Percentiles rank a stretch among this genome's conserved stretches.
Conservation (phyloP, 2,329 filamentous ascomycete species). For the Pseudocercospora eumusae region DNA sequence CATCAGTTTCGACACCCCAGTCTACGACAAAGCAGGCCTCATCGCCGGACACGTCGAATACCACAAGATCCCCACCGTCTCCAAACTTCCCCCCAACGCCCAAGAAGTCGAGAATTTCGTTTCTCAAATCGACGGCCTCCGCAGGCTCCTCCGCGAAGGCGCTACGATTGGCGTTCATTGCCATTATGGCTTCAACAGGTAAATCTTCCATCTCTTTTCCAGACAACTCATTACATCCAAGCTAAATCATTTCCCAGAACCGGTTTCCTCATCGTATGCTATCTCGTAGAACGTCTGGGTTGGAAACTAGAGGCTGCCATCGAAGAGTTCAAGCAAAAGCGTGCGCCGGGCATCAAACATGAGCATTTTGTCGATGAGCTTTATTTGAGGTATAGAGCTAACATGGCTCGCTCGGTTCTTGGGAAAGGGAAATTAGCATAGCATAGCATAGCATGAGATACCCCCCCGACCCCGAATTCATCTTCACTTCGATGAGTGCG, state of each 20-base stretch:
- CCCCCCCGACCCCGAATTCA: background rate
- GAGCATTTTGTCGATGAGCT: conserved; percentile 84
- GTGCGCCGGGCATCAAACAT: conserved; percentile 84
- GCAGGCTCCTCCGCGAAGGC: conserved; percentile 40
- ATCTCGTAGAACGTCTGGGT: conserved; percentile 78
- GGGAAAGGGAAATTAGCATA: background rate
- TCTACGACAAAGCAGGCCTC: conserved; percentile 71
- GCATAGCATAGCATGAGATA: background rate
- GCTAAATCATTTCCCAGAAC: conserved; percentile 56
- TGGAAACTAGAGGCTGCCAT: conserved; percentile 75
- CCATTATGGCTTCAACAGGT: conserved; percentile 85
- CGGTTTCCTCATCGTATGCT: conserved; percentile 85
- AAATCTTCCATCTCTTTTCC: conserved; percentile 1
- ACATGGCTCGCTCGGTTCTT: conserved; percentile 22
- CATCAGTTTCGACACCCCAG: conserved; percentile 85
- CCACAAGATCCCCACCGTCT: conserved; percentile 88
- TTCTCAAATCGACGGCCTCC: conserved; percentile 55
- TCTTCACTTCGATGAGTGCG: too few relatives aligned
- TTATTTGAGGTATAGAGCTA: conserved; percentile 70
- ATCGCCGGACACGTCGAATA: conserved; percentile 50
- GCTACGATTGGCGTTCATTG: conserved; percentile 77
- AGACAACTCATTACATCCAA: background rate
- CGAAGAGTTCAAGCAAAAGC: conserved; percentile 69
- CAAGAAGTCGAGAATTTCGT: conserved; percentile 64
- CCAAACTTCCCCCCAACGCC: conserved; percentile 76